A percentile compares a stretch with the other conserved stretches of the same genome.
Evolutionary conservation across 2,329 filamentous ascomycete genomes (phyloP).

Genomic region (Microsporum audouinii): DNA sequence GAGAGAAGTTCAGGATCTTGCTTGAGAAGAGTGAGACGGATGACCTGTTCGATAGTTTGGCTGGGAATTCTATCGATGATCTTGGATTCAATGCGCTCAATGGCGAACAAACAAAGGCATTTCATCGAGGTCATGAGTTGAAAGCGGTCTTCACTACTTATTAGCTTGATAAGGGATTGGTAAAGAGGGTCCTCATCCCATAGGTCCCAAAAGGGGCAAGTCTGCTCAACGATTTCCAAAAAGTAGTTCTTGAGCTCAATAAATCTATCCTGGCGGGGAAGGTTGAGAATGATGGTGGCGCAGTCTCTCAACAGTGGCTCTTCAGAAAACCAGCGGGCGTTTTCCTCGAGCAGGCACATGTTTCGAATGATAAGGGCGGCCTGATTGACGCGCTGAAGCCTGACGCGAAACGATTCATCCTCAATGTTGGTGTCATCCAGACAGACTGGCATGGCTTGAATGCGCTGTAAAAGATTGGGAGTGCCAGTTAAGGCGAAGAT

Average conservation of each 20-base stretch:
- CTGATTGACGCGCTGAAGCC: conserved; percentile 68
- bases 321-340: conserved; percentile 66
- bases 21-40: conserved; percentile 31
- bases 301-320: conserved; percentile 59
- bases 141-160: conserved; percentile 61
- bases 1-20: conserved; percentile 82
- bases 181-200: conserved; percentile 68
- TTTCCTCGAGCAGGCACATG: conserved; percentile 88
- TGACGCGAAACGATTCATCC: conserved; percentile 57
- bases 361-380: conserved; percentile 82
- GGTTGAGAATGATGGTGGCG: conserved; percentile 66
- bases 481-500: conserved; percentile 58
- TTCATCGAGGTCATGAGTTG: conserved; percentile 68
- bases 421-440: conserved; percentile 56
- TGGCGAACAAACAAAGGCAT: conserved; percentile 75
- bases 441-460: conserved; percentile 50
- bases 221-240: conserved; percentile 80
- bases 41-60: conserved; percentile 45
- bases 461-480: conserved; percentile 58
- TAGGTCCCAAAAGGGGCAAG: conserved; percentile 69
- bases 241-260: conserved; percentile 83
- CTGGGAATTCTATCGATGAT: conserved; percentile 60
- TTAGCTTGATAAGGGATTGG: conserved; percentile 51
- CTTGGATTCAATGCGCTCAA: conserved; percentile 72
- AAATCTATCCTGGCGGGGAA: conserved; percentile 58